Conservation (phyloP, 2,329 filamentous ascomycete species). For the Tolypocladium nubicola region DNA sequence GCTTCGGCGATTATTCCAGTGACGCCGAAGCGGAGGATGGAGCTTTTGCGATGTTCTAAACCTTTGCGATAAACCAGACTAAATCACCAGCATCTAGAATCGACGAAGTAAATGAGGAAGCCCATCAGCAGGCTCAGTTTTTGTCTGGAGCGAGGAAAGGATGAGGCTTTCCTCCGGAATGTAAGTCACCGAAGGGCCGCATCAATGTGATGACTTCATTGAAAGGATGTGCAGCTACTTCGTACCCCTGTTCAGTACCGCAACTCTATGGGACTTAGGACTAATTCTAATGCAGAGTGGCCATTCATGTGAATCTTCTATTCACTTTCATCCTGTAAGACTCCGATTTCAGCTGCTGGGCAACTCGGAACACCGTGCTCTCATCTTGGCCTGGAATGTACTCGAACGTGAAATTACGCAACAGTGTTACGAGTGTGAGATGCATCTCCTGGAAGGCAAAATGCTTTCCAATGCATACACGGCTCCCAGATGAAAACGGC, state of each 20-base stretch:
- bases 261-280: background rate
- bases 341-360: background rate
- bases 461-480: background rate
- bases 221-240: background rate
- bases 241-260: background rate
- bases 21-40: too few relatives aligned
- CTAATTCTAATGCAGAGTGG: background rate
- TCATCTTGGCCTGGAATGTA: background rate
- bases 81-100: too few relatives aligned
- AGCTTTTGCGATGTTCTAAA: too few relatives aligned
- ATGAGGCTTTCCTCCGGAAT: background rate
- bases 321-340: background rate
- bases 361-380: background rate
- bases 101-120: too few relatives aligned
- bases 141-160: background rate
- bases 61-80: too few relatives aligned
- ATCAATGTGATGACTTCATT: background rate
- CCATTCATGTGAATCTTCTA: background rate
- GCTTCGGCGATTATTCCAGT: background rate
- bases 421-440: background rate
- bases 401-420: background rate
- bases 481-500: background rate
- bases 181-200: background rate
- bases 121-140: too few relatives aligned
- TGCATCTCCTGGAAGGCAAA: constrained; percentile 1